These are phyloP conservation scores for Fusarium abutilonis DNA, from an alignment of 2,329 filamentous ascomycete genomes.

Conservation along the genomic window DNA sequence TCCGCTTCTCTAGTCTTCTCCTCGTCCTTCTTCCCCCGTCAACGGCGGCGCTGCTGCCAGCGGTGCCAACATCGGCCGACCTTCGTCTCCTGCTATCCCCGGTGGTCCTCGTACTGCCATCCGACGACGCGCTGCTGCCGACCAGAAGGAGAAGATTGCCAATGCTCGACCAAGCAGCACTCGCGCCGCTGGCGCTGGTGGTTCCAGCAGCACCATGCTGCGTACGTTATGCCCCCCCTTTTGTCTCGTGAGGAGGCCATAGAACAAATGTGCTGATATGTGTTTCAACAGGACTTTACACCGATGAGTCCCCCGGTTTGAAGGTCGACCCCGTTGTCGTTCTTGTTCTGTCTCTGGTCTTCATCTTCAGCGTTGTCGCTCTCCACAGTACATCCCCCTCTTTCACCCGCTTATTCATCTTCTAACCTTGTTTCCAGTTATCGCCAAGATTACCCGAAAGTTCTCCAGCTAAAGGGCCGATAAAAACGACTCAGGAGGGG, in stretches of 20 bases:
- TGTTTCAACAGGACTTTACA: slow-evolving; percentile 78
- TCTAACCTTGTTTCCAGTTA: slow-evolving; percentile 68
- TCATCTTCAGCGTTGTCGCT: slow-evolving; percentile 98
- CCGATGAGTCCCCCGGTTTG: slow-evolving; percentile 94
- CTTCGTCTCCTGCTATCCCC: slow-evolving; percentile 87
- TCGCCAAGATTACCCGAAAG: slow-evolving; percentile 92
- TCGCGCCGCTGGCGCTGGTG: slow-evolving; percentile 90
- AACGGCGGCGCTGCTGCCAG: slow-evolving; percentile 67
- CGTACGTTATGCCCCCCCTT: slow-evolving; percentile 70
- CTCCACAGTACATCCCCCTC: slow-evolving; percentile 80
- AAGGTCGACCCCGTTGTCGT: slow-evolving; percentile 99
- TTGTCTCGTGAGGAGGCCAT: not conserved
- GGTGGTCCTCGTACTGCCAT: slow-evolving; percentile 96
- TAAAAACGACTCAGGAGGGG: slow-evolving; percentile 15
- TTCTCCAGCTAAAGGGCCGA: slow-evolving; percentile 70
- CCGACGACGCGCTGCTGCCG: slow-evolving; percentile 91
- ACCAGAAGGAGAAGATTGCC: slow-evolving; percentile 96
- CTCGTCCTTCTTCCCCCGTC: slow-evolving; percentile 68
- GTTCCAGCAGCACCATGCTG: slow-evolving; percentile 98
- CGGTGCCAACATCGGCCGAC: slow-evolving; percentile 77
- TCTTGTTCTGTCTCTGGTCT: slow-evolving; percentile 93
- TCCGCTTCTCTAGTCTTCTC: slow-evolving; percentile 60
- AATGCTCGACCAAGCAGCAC: slow-evolving; percentile 94
- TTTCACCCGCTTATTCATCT: not conserved
- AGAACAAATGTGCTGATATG: slow-evolving; percentile 43